Evolutionary conservation across 768 basidiomycete genomes (phyloP), one percentile per base, ranked within the genome.

Genomic region (Trametes gibbosa): DNA sequence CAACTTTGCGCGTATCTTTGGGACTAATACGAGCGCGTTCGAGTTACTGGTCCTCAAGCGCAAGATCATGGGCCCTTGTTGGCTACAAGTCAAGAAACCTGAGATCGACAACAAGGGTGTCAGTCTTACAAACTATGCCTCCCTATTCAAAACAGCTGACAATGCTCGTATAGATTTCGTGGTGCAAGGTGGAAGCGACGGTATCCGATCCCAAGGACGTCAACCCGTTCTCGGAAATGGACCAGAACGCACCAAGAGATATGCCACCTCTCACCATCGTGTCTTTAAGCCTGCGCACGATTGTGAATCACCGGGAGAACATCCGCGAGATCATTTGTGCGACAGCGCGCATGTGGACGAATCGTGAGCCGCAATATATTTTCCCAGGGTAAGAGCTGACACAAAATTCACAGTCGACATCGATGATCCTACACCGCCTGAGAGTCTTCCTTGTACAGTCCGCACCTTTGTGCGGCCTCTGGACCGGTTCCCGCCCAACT

Each of bases 31-130:
- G 5, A 92, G 77, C 52, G 89, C 96, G 0, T 99, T 99, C 65
- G 97, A 98, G 70, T 76, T 93, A 10, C 82, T 99, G 19, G 95
- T 95, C 2, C 66, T 98, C 46, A 98, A 98, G 73, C 85, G 95
- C 32, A 97, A 95, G 75, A 97, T 98, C 57, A 98, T 98, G 95
- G 97, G 97, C 0, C 95, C 97, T 0, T 98, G 97, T 70, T 99
- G 97, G 97, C 77, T 99, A 45, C 81, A 87, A 56, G 82, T 99
- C 62, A 88, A 89, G 73, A 81, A 87, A 46, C 87, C 89, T 1
- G 74, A 79, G 23, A 75, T 95, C 17, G 90, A 90, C 49, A 75
- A 86, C 65, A 88, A 91, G 73, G 90, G 90, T 1, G 95, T 97
- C 70, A 53, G 88, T 72, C 24, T 23, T 10, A 34, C 14, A 8